phyloP scores from a whole-genome alignment of 2,329 filamentous ascomycete species.

The Pyrenochaeta sp. region DNA sequence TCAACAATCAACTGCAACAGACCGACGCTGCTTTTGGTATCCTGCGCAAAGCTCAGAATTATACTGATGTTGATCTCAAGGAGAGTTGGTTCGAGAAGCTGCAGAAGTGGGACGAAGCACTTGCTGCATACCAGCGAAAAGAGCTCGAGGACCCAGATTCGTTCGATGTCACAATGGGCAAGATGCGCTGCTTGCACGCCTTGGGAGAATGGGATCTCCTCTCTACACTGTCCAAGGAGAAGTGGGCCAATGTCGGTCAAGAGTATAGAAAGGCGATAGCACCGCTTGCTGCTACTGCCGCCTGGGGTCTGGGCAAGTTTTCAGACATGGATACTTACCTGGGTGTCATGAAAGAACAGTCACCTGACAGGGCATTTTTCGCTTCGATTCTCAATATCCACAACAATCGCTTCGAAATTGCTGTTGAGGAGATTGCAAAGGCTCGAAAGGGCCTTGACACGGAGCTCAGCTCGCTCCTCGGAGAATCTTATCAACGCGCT shows the following conservation, averaged over 20 bases:
- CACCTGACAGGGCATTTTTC: constrained; percentile 96
- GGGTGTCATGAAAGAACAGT: constrained; percentile 90
- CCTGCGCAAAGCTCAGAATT: constrained; percentile 91
- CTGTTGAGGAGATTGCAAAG: constrained; percentile 86
- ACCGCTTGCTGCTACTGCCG: constrained; percentile 90
- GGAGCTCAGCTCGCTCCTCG: constrained; percentile 93
- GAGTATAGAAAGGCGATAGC: constrained; percentile 92
- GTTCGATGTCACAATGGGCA: constrained; percentile 97
- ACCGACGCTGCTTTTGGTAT: constrained; percentile 99
- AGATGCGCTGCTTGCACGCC: constrained; percentile 98
- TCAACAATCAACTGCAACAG: constrained; percentile 99
- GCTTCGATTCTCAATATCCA: constrained; percentile 95
- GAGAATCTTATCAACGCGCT: constrained; percentile 96
- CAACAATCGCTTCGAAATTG: constrained; percentile 93
- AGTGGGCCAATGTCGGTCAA: constrained; percentile 87
- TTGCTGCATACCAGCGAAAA: constrained; percentile 88
- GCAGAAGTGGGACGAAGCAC: constrained; percentile 96
- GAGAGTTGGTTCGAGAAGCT: constrained; percentile 99
- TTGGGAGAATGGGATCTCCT: constrained; percentile 97
- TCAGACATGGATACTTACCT: constrained; percentile 98
- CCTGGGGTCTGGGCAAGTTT: constrained; percentile 97
- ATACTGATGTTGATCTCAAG: constrained; percentile 93
- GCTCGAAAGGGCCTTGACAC: constrained; percentile 93
- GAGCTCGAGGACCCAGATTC: constrained; percentile 75
- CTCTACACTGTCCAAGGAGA: constrained; percentile 86